phyloP scores from a whole-genome alignment of 1,284 basidiomycete genomes.

The Cystobasidiaceae sp. region DNA sequence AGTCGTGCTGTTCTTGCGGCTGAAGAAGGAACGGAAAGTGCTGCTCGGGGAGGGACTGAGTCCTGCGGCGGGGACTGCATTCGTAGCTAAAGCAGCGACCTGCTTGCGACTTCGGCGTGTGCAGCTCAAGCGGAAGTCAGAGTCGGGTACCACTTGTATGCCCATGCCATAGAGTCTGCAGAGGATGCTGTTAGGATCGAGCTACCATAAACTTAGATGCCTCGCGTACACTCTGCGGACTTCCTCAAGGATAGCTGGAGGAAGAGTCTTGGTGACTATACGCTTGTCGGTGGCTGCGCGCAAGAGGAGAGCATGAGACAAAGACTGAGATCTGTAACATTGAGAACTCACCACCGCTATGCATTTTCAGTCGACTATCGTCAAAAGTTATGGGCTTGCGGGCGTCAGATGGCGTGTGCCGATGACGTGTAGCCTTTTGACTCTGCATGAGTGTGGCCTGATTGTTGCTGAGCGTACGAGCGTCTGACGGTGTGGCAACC shows the following conservation, averaged over 20 bases:
- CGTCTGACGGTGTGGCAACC: constrained; percentile 25
- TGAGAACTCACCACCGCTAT: constrained; percentile 32
- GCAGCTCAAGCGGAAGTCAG: constrained; percentile 63
- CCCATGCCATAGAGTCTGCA: constrained; percentile 70
- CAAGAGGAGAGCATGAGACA: constrained; percentile 16
- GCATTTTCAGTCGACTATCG: constrained; percentile 33
- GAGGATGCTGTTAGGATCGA: not conserved
- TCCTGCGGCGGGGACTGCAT: constrained; percentile 36
- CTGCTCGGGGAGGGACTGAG: constrained; percentile 30
- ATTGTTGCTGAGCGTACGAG: constrained; percentile 1
- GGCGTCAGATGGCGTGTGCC: constrained; percentile 1
- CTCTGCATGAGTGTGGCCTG: not conserved
- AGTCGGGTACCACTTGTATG: constrained; percentile 78
- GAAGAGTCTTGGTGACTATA: constrained; percentile 77
- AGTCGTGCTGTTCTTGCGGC: constrained; percentile 29
- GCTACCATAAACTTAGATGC: not conserved
- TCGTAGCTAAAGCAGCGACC: constrained; percentile 29
- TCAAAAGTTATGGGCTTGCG: constrained; percentile 10
- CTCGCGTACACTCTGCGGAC: constrained; percentile 51
- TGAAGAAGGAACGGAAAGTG: constrained; percentile 32
- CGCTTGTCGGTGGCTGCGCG: constrained; percentile 83
- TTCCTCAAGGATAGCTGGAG: constrained; percentile 80
- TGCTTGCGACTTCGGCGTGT: constrained; percentile 44
- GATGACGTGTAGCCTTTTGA: not conserved
- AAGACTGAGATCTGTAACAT: constrained; percentile 1